Evolutionary conservation across 116 monocot genomes (phyloP).

Genomic region (Thalassia testudinum): DNA sequence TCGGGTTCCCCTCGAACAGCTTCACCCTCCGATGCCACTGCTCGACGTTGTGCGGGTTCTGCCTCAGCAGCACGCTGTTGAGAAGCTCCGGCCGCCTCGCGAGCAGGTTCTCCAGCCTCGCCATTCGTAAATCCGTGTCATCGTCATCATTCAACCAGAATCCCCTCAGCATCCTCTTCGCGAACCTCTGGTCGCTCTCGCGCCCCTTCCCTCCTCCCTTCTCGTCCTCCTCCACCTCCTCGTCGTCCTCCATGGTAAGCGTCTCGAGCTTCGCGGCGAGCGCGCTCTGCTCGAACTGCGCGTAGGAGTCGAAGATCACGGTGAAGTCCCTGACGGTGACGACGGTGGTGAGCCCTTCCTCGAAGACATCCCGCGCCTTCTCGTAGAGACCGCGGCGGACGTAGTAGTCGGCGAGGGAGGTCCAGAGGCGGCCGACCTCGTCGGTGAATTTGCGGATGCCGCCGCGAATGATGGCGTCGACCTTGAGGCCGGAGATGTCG

Average conservation of each 20-base stretch:
- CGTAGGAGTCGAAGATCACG: slow-evolving; percentile 77
- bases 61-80: slow-evolving; percentile 74
- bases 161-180: slow-evolving; percentile 45
- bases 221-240: slow-evolving; percentile 12
- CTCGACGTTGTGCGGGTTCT: slow-evolving; percentile 95
- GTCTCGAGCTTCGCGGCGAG: slow-evolving; percentile 82
- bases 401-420: slow-evolving; percentile 86
- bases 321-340: slow-evolving; percentile 79
- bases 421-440: slow-evolving; percentile 87
- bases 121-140: slow-evolving; percentile 70
- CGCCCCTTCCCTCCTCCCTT: slow-evolving; percentile 4
- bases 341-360: slow-evolving; percentile 73
- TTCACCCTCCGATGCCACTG: slow-evolving; percentile 94
- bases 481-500: slow-evolving; percentile 74
- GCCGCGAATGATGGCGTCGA: slow-evolving; percentile 87
- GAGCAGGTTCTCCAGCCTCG: slow-evolving; percentile 62
- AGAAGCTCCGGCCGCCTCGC: slow-evolving; percentile 73
- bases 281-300: slow-evolving; percentile 86
- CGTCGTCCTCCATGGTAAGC: slow-evolving; percentile 19
- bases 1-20: slow-evolving; percentile 76
- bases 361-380: slow-evolving; percentile 82
- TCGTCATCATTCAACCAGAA: slow-evolving; percentile 96
- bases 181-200: slow-evolving; percentile 43
- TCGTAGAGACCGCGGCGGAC: slow-evolving; percentile 75
- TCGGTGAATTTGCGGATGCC: slow-evolving; percentile 74